Evolutionary conservation across 2,329 filamentous ascomycete genomes (phyloP).

Genomic region (Pyrenochaeta sp.): DNA sequence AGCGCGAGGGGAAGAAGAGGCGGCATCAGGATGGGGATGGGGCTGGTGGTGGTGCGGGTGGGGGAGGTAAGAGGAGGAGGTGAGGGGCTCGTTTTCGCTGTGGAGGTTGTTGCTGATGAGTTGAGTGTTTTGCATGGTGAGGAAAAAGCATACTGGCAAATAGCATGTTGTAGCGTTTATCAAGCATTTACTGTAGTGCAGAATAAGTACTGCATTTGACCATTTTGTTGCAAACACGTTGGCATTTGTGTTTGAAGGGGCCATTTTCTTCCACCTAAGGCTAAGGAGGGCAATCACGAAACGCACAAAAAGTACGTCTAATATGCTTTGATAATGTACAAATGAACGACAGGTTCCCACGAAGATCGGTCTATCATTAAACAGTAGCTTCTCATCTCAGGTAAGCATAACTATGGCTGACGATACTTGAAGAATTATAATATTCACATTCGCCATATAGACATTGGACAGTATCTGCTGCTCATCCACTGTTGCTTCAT

Average conservation of each 20-base stretch:
- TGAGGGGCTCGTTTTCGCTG: constrained; percentile 5
- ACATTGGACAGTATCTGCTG: not conserved
- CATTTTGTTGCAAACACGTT: no score
- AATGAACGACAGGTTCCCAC: no score
- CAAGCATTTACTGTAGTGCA: not conserved
- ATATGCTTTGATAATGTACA: no score
- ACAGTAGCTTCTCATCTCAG: no score
- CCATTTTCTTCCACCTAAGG: no score
- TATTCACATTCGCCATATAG: not conserved
- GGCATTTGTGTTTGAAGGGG: no score
- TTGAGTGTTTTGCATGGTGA: not conserved
- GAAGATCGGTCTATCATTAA: no score
- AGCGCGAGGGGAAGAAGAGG: constrained; percentile 84
- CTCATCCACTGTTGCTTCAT: not conserved
- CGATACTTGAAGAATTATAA: no score
- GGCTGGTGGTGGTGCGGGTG: constrained; percentile 43
- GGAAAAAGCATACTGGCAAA: not conserved
- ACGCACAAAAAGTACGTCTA: no score
- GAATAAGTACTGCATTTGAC: no score
- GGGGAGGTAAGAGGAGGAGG: constrained; percentile 46
- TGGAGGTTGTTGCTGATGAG: not conserved
- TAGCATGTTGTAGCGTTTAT: constrained; percentile 1
- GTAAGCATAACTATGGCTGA: no score
- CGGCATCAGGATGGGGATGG: constrained; percentile 65
- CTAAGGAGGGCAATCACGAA: no score